Evolutionary conservation across 257 asterid genomes (phyloP), one percentile per base, ranked within the genome.

Genomic region (Penstemon barbatus): DNA sequence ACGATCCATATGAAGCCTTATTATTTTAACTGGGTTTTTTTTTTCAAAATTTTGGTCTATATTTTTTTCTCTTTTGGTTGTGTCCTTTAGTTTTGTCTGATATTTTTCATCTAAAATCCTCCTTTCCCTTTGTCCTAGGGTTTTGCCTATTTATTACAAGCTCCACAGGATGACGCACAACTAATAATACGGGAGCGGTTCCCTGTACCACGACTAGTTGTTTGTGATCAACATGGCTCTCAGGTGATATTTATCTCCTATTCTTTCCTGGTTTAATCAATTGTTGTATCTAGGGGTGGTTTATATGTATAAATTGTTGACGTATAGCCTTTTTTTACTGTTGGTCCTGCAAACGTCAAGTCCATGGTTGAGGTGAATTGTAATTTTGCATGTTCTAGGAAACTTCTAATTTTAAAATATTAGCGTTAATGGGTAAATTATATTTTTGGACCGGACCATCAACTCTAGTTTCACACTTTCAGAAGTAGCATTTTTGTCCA

Each of bases 151-250:
- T 76, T 94, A 56, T 83, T 94, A 80, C 91, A 86, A 84, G 95
- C 88, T 78, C 97, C 99, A 33, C 91, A 84, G 59, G 96, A 87
- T 62, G 99, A 91, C 71, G 95, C 99, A 12, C 87, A 84, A 65
- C 66, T 76, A 50, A 89, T 94, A 49, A 83, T 94, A 65, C 90
- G 78, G 0, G 99, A 94, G n/a, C 92, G 99, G 50, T 94, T 91
- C 77, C 99, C 99, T 51, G 89, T 82, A 25, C 99, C 99, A 54
- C 85, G 99, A 80, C 90, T 91, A 72, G 99, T 94, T 72, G 85
- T 91, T 54, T 94, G 99, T 71, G 99, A 94, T 87, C 99, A 94
- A 77, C 97, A 94, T 78, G 97, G 97, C 72, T 94, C 99, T 50
- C 99, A 93, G 99, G 99, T 93, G 61, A 70, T 53, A 10, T 57